phyloP scores from a whole-genome alignment of 2,329 filamentous ascomycete species.

The Coniochaeta hoffmannii region DNA sequence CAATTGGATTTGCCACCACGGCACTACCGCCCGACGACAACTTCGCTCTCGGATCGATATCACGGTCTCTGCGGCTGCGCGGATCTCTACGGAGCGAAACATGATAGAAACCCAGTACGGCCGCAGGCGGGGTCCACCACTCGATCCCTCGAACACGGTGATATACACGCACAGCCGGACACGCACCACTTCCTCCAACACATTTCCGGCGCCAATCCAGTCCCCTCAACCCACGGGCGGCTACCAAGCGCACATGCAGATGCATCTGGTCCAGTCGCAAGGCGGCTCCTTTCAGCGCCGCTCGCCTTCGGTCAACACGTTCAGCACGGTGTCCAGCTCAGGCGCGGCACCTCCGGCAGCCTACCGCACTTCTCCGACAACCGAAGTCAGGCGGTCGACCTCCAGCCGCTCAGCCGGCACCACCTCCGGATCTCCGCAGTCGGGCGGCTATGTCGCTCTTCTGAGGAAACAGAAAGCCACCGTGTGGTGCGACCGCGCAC shows the following conservation, averaged over 20 bases:
- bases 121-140: slow-evolving; percentile 19
- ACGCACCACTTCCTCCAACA: slow-evolving; percentile 49
- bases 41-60: background rate
- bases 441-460: slow-evolving; percentile 86
- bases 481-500: slow-evolving; percentile 93
- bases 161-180: slow-evolving; percentile 47
- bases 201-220: slow-evolving; percentile 26
- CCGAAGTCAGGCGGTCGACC: slow-evolving; percentile 65
- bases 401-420: slow-evolving; percentile 65
- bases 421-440: slow-evolving; percentile 35
- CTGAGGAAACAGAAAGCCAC: slow-evolving; percentile 96
- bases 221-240: slow-evolving; percentile 24
- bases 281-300: slow-evolving; percentile 38
- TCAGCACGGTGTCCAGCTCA: slow-evolving; percentile 58
- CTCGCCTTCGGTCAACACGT: slow-evolving; percentile 59
- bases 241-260: slow-evolving; percentile 20
- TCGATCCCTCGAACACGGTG: slow-evolving; percentile 15
- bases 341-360: slow-evolving; percentile 42
- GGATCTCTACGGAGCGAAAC: slow-evolving; percentile 7
- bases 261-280: slow-evolving; percentile 23
- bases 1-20: background rate
- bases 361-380: slow-evolving; percentile 47
- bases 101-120: slow-evolving; percentile 24
- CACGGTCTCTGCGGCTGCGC: background rate
- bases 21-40: background rate